Evolutionary conservation across 1,139 yeast genomes (phyloP).

Genomic region (Suhomyces taliae): DNA sequence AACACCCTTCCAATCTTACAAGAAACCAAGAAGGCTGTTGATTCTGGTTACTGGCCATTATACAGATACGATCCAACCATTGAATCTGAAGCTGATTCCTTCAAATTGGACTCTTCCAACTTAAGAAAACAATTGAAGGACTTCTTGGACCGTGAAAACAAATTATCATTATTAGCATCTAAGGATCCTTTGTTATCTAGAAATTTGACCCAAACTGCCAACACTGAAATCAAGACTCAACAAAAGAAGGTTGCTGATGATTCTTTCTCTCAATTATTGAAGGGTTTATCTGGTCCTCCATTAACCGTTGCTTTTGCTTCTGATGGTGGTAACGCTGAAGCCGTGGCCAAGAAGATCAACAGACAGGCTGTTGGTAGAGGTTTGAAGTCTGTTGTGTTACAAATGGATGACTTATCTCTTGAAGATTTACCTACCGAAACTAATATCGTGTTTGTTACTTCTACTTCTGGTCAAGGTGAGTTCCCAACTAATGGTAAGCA

Average conservation of each 20-base stretch:
- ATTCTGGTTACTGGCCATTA: conserved; percentile 93
- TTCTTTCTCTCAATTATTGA: conserved; percentile 74
- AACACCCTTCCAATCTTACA: conserved; percentile 73
- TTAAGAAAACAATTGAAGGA: conserved; percentile 74
- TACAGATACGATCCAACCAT: conserved; percentile 76
- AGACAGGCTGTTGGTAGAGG: conserved; percentile 88
- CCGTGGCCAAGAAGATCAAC: conserved; percentile 75
- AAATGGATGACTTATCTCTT: conserved; percentile 82
- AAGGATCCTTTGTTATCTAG: conserved; percentile 77
- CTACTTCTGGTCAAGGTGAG: conserved; percentile 98
- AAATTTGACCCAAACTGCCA: conserved; percentile 65
- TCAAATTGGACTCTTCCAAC: conserved; percentile 81
- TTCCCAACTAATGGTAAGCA: conserved; percentile 92
- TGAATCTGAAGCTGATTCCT: conserved; percentile 50
- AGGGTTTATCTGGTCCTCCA: conserved; percentile 92
- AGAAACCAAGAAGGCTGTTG: conserved; percentile 89
- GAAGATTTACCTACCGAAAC: conserved; percentile 84
- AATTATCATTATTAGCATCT: conserved; percentile 69
- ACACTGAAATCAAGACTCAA: conserved; percentile 53
- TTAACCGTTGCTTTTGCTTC: conserved; percentile 88
- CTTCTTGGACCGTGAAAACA: conserved; percentile 88
- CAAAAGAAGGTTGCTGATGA: conserved; percentile 73
- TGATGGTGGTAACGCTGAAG: conserved; percentile 93
- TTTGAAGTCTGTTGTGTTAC: conserved; percentile 68
- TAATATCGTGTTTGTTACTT: conserved; percentile 76